Base-by-base conservation (phyloP, 305 asterid species). In the Fraxinus albicans region DNA sequence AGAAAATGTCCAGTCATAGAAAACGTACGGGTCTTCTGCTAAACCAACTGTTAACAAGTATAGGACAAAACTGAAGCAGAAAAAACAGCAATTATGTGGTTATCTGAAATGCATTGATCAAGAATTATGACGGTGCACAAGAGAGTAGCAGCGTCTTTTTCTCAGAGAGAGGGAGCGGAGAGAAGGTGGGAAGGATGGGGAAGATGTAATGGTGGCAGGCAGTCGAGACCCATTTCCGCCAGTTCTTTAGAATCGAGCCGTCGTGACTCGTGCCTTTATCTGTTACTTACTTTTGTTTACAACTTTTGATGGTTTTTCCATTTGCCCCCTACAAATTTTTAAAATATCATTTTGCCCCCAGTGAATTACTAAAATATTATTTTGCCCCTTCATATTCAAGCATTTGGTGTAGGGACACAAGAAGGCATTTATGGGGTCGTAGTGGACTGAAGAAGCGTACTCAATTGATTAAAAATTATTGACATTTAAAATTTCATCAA, bases 1-100 rank as follows among this genome's bases (percentile, higher is more conserved):
- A 76, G 96, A 91, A 83, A 94, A 89, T 53, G 97, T 91, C 99
- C 96, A 94, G 83, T 94, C 98, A 79, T 88, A 91, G 89, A 81
- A 89, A 29, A 89, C 93, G 82, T 81, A 95, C 23, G 99, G 98
- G 82, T 95, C 98, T 42, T 74, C 91, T 5, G 91, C 95, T 17
- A 91, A 89, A 82, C 85, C 83, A 83, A 85, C 60, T 72, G 83
- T 23, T 6, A 85, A 25, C 81, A 83, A 90, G 84, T 85, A 83
- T 40, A 90, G 77, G 78, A 93, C 36, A 83, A 89, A 85, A 60
- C 47, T 55, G 76, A 92, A 63, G 85, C 86, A 84, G 42, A 78
- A 91, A 75, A 80, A 84, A 29, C 67, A 86, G 50, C 88, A 79
- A 67, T 78, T 82, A 76, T 72, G 77, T 63, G 80, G 83, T 15